Conservation (phyloP, 2,329 filamentous ascomycete species). For the Neophaeococcomyces aloes region DNA sequence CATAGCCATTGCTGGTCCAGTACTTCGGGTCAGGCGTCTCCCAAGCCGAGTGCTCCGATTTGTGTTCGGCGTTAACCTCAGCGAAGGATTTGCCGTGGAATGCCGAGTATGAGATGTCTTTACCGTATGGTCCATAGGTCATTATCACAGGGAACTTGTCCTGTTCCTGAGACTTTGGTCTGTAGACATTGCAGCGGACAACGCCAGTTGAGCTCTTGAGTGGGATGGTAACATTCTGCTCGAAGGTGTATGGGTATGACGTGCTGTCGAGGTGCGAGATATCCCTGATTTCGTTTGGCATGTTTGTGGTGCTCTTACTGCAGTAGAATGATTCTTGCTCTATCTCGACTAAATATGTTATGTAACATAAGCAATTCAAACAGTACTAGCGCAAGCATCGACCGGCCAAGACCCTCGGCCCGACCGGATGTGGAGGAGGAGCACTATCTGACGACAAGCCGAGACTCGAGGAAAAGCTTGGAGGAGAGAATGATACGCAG, state of each 20-base stretch:
- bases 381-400: too few relatives aligned
- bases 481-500: conserved; percentile 26
- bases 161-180: conserved; percentile 33
- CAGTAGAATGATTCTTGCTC: too few relatives aligned
- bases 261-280: conserved; percentile 22
- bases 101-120: conserved; percentile 54
- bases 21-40: conserved; percentile 49
- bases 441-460: too few relatives aligned
- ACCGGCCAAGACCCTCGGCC: too few relatives aligned
- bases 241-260: conserved; percentile 38
- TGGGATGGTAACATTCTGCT: conserved; percentile 39
- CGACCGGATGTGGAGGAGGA: too few relatives aligned
- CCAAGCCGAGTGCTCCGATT: conserved; percentile 47
- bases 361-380: too few relatives aligned
- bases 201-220: conserved; percentile 33
- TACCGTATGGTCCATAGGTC: conserved; percentile 65
- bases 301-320: too few relatives aligned
- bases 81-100: conserved; percentile 43
- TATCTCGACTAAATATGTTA: too few relatives aligned
- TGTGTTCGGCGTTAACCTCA: conserved; percentile 46
- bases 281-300: conserved; percentile 13
- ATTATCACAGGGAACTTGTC: conserved; percentile 49
- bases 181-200: conserved; percentile 43
- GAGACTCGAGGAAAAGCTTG: too few relatives aligned
- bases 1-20: conserved; percentile 48